A percentile compares a stretch with the other conserved stretches of the same genome.
These are phyloP conservation scores for Boletus fagicola DNA, from an alignment of 768 basidiomycete species.

Conservation along the genomic window DNA sequence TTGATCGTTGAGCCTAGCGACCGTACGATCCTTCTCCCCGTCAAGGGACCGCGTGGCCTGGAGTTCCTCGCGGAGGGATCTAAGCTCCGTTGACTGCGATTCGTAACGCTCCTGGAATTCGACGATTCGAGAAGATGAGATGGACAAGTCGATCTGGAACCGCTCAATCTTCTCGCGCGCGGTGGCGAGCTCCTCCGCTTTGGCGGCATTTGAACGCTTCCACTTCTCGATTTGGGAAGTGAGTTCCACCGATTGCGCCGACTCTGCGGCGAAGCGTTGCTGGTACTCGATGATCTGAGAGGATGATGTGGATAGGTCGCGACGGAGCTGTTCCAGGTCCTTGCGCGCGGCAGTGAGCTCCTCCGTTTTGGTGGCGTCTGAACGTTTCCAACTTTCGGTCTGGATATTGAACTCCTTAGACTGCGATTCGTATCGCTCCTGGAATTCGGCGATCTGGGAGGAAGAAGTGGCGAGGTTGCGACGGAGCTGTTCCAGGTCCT, in stretches of 20 bases:
- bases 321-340: conserved; percentile 3
- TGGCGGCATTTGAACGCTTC: neutral
- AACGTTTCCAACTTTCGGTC: neutral
- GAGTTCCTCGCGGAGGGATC: neutral
- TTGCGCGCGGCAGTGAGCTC: neutral
- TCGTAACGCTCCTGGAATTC: neutral
- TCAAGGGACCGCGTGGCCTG: neutral
- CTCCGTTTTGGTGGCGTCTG: neutral
- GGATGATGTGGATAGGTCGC: neutral
- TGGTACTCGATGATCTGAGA: neutral
- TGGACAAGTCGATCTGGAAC: neutral
- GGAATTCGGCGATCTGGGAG: neutral
- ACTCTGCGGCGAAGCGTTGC: neutral
- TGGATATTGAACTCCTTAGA: neutral
- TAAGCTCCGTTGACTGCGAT: neutral
- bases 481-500: neutral
- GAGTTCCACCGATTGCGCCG: neutral
- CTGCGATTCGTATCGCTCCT: neutral
- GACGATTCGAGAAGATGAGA: neutral
- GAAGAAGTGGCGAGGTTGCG: neutral
- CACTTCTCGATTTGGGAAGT: neutral
- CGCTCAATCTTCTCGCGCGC: neutral
- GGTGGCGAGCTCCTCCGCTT: neutral
- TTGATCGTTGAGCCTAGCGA: neutral
- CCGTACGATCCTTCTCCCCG: neutral